Conservation (phyloP, 140 eudicot species). For the Flaveria floridana region DNA sequence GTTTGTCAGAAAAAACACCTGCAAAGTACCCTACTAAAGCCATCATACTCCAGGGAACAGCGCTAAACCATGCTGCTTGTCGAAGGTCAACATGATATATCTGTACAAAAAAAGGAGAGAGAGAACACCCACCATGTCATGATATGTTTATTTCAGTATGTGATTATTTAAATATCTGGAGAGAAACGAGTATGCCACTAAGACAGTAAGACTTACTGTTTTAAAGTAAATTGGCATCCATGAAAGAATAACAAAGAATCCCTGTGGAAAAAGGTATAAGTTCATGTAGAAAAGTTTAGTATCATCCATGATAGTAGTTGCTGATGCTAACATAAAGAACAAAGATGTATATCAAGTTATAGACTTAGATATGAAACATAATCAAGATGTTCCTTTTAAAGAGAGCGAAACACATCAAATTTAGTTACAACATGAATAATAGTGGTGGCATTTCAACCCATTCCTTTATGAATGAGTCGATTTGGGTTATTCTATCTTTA, state of each 20-base stretch:
- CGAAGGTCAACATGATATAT: conserved; percentile 92
- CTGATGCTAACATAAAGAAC: background rate
- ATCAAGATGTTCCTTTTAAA: background rate
- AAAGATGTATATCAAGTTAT: background rate
- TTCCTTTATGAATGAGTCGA: background rate
- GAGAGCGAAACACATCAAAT: background rate
- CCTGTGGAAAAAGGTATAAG: conserved; percentile 50
- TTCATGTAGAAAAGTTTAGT: background rate
- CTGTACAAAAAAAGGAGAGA: conserved; percentile 35
- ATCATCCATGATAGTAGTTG: conserved; percentile 1
- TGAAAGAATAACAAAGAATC: conserved; percentile 91
- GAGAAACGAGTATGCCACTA: conserved; percentile 10
- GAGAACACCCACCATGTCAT: conserved; percentile 8
- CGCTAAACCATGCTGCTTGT: conserved; percentile 99
- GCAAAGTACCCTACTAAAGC: conserved; percentile 84
- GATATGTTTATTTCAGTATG: background rate
- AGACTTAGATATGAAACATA: conserved; percentile 1
- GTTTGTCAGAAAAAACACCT: conserved; percentile 78
- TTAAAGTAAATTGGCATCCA: conserved; percentile 99
- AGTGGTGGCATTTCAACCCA: conserved; percentile 13
- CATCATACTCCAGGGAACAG: conserved; percentile 99
- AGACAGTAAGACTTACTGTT: conserved; percentile 53
- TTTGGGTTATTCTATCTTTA: conserved; percentile 4
- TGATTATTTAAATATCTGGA: conserved; percentile 4
- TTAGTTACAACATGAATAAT: conserved; percentile 9